Base-by-base conservation (phyloP, 106 monocot genomes). In the Phalaenopsis equestris region DNA sequence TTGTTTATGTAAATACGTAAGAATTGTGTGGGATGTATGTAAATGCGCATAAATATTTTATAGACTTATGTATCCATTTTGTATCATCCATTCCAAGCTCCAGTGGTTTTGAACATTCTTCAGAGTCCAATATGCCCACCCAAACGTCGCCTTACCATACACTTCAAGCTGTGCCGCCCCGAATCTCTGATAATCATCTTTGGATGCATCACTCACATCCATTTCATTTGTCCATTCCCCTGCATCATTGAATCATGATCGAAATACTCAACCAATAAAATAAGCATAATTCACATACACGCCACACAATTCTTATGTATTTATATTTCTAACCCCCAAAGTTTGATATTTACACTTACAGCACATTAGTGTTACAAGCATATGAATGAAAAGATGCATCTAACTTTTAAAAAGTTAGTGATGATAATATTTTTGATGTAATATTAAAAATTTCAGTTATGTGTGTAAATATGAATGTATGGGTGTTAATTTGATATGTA, bases 161-260 rank as follows among this genome's bases (percentile, higher is more conserved):
- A 89, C 88, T 1, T 89, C 42, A 78, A 91, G 30, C 38, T 87
- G 80, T 0, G 86, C 86, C 39, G 64, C 23, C 4, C 75, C 85
- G 75, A 85, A 87, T 21, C 73, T 84, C 79, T 79, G 74, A 41
- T 81, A 85, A 36, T 91, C 91, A 36, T 61, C 61, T 41, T 84
- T 57, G 1, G 38, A 65, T 15, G 83, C 88, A 1, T 76, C 81
- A 0, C 73, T 45, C 17, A 88, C 82, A 18, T 77, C n/a, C 91
- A 86, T 86, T 43, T 86, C 88, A 18, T 76, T 86, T 3, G 49
- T 74, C 91, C 91, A 91, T 65, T 88, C 86, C 19, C 88, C 88
- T 88, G 61, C 46, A 75, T 8, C 61, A 18, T 52, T 52, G 12
- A 52, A 52, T 52, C 1, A 52, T 12, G 12, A 52, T 52, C 12